Conservation (phyloP, 75 land plant species). For the Azolla pinnata region DNA sequence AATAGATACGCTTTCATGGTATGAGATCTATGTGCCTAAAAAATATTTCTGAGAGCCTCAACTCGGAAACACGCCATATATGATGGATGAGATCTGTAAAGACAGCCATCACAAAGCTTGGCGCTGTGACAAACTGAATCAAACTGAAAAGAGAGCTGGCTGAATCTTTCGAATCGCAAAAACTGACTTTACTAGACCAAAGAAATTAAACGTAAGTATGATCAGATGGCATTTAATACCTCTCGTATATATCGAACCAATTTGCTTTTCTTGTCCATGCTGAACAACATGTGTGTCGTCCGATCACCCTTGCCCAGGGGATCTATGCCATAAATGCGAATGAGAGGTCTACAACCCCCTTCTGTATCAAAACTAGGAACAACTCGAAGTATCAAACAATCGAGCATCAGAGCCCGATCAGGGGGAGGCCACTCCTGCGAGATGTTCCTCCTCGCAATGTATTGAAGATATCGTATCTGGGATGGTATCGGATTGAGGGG, state of each 20-base stretch:
- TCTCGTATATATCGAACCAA: conserved; percentile 61
- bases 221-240: too few species aligned
- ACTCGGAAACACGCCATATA: too few species aligned
- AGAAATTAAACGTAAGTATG: too few species aligned
- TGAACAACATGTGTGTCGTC: conserved; percentile 61
- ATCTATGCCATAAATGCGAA: conserved; percentile 81
- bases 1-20: too few species aligned
- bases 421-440: conserved; percentile 89
- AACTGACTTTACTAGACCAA: too few species aligned
- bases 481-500: conserved; percentile 92
- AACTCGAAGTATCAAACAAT: conserved; percentile 76
- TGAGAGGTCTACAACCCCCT: conserved; percentile 82
- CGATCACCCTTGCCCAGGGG: conserved; percentile 53
- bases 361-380: conserved; percentile 81
- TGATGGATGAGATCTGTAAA: too few species aligned
- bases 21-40: too few species aligned
- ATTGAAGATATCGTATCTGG: conserved; percentile 85
- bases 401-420: conserved; percentile 76
- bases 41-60: too few species aligned
- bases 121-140: too few species aligned
- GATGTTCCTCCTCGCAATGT: conserved; percentile 82
- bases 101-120: too few species aligned
- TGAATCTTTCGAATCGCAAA: too few species aligned
- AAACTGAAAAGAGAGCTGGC: too few species aligned
- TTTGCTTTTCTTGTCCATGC: conserved; percentile 58